phyloP scores from a whole-genome alignment of 148 eudicot genomes.

The Heliamphora exappendiculata region DNA sequence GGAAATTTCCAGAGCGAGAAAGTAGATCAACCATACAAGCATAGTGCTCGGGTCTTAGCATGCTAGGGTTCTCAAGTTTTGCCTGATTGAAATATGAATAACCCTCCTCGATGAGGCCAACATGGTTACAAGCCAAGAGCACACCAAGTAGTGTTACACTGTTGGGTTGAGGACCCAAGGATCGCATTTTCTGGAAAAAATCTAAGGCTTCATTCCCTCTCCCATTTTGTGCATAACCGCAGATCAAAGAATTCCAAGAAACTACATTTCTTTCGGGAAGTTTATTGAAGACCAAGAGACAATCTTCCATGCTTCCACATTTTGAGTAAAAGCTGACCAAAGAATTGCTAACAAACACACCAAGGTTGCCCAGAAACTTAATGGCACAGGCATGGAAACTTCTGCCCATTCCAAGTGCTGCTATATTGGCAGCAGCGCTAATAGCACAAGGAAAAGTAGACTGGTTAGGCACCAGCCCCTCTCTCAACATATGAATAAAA shows the following conservation, averaged over 20 bases:
- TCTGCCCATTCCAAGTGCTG: slow-evolving; percentile 40
- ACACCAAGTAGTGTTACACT: slow-evolving; percentile 46
- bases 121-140: slow-evolving; percentile 46
- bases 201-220: slow-evolving; percentile 29
- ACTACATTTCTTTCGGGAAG: slow-evolving; percentile 29
- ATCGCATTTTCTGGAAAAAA: slow-evolving; percentile 22
- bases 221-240: slow-evolving; percentile 51
- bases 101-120: slow-evolving; percentile 38
- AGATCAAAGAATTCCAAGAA: slow-evolving; percentile 54
- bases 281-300: slow-evolving; percentile 27
- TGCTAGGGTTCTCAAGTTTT: slow-evolving; percentile 23
- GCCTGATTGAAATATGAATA: slow-evolving; percentile 35
- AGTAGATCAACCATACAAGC: slow-evolving; percentile 51
- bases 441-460: slow-evolving; percentile 36
- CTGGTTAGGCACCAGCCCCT: slow-evolving; percentile 30
- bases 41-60: slow-evolving; percentile 42
- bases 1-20: slow-evolving; percentile 41
- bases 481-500: slow-evolving; percentile 44
- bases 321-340: slow-evolving; percentile 45
- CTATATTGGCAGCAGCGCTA: slow-evolving; percentile 45
- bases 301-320: slow-evolving; percentile 52
- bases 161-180: slow-evolving; percentile 25
- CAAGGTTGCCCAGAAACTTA: slow-evolving; percentile 27
- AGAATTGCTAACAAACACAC: slow-evolving; percentile 32
- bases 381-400: slow-evolving; percentile 49